phyloP scores from a whole-genome alignment of 176 grass and related monocot species.

The Leersia perrieri region DNA sequence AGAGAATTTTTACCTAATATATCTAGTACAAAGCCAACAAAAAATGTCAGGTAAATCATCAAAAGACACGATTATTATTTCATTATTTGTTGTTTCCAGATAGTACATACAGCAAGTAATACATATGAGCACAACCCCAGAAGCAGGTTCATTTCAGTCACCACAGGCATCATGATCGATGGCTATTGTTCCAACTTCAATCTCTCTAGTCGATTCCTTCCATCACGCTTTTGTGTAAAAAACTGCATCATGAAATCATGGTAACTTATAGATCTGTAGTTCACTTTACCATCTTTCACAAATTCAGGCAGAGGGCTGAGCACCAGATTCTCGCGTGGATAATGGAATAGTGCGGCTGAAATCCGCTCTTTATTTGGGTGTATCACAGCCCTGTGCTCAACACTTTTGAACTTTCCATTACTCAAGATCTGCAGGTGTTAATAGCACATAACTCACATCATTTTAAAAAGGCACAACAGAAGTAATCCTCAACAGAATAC shows the following conservation, averaged over 20 bases:
- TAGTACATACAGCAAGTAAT: no score
- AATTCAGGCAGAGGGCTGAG: conserved; percentile 20
- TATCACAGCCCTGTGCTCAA: conserved; percentile 41
- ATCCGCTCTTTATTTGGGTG: conserved; percentile 32
- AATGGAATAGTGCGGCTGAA: conserved; percentile 27
- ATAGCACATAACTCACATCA: neutral
- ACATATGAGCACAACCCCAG: no score
- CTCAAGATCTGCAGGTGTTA: conserved; percentile 25
- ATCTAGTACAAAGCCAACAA: no score
- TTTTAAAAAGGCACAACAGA: no score
- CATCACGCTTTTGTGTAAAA: neutral
- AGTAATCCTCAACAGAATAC: no score
- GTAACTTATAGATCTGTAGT: neutral
- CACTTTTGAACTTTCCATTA: conserved; percentile 46
- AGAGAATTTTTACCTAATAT: no score
- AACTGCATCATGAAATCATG: neutral
- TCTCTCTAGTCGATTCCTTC: neutral
- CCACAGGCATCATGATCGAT: neutral
- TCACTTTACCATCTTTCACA: neutral
- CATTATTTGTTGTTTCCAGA: no score
- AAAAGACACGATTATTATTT: no score
- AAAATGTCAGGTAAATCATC: no score
- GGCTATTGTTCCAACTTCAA: neutral
- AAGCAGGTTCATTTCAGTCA: neutral
- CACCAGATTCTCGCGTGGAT: conserved; percentile 5